A percentile compares a stretch with the other conserved stretches of the same genome.
Evolutionary conservation across 805 yeast genomes (phyloP).

Genomic region (Saccharomycopsis olivae): DNA sequence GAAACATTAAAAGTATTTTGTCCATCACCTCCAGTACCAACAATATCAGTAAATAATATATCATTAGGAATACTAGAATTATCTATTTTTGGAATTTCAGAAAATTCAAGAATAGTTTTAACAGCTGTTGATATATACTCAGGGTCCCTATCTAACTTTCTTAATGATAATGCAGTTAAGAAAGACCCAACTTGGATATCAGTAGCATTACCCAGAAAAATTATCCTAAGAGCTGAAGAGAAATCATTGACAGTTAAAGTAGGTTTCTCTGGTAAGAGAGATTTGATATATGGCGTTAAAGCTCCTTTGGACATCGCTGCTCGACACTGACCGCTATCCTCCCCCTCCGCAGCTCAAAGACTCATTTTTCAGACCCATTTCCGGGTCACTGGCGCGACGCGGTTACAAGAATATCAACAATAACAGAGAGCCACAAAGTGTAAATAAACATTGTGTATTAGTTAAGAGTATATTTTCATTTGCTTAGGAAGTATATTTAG

Average conservation of each 20-base stretch:
- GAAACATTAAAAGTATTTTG: slow-evolving; percentile 95
- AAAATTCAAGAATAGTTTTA: slow-evolving; percentile 53
- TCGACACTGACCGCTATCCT: not conserved
- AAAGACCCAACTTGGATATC: slow-evolving; percentile 62
- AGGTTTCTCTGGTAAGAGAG: slow-evolving; percentile 11
- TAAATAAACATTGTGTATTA: too few species aligned
- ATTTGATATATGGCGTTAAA: slow-evolving; percentile 14
- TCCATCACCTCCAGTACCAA: slow-evolving; percentile 99
- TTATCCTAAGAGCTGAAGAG: slow-evolving; percentile 21
- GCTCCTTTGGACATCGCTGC: slow-evolving; percentile 1
- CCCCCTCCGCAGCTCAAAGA: not conserved
- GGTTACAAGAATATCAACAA: too few species aligned
- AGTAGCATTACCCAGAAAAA: slow-evolving; percentile 7
- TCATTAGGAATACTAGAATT: slow-evolving; percentile 35
- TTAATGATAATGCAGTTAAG: slow-evolving; percentile 62
- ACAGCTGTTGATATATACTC: slow-evolving; percentile 84
- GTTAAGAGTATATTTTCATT: too few species aligned
- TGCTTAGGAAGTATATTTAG: too few species aligned
- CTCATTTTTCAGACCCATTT: too few species aligned
- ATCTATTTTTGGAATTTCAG: slow-evolving; percentile 37
- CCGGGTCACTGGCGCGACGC: too few species aligned
- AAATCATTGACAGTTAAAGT: slow-evolving; percentile 14
- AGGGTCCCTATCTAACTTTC: slow-evolving; percentile 72
- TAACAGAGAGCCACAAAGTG: too few species aligned
- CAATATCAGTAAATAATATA: slow-evolving; percentile 59